phyloP scores from a whole-genome alignment of 2,329 filamentous ascomycete genomes.

The Chaetothyriales sp. region DNA sequence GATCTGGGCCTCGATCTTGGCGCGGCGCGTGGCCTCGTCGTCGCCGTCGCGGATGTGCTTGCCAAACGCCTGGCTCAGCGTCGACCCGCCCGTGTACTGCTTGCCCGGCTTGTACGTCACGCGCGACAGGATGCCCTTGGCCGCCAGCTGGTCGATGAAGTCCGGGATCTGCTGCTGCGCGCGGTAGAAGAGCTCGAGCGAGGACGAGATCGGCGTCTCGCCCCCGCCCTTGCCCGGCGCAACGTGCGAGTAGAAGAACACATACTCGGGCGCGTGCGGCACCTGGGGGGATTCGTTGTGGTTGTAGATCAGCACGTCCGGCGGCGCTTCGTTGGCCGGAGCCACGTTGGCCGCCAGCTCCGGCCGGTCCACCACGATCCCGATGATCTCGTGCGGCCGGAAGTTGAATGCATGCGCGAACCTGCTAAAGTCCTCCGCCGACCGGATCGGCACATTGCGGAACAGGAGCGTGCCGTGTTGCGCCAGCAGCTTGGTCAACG shows the following conservation, averaged over 20 bases:
- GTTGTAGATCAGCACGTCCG: conserved; percentile 35
- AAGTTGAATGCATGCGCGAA: conserved; percentile 37
- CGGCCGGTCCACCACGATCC: conserved; percentile 34
- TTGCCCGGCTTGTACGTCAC: conserved; percentile 30
- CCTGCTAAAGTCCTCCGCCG: conserved; percentile 32
- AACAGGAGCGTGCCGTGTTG: conserved; percentile 34
- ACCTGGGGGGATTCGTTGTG: conserved; percentile 39
- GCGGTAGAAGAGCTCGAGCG: conserved; percentile 32
- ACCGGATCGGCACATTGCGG: conserved; percentile 31
- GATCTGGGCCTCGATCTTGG: conserved; percentile 37
- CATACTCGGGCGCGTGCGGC: conserved; percentile 37
- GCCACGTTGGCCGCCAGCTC: conserved; percentile 30
- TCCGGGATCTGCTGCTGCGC: conserved; percentile 33
- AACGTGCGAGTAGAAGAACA: conserved; percentile 35
- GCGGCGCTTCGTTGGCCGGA: conserved; percentile 35
- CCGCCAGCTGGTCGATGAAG: conserved; percentile 29
- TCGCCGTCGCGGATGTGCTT: conserved; percentile 33
- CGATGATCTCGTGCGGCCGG: conserved; percentile 36
- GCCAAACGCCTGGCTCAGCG: conserved; percentile 33
- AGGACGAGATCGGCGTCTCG: conserved; percentile 35
- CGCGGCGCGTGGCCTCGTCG: conserved; percentile 25
- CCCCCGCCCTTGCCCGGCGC: conserved; percentile 22
- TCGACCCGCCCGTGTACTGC: conserved; percentile 34
- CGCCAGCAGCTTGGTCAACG: conserved; percentile 29
- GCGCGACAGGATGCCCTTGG: conserved; percentile 31